Base-by-base conservation (phyloP, 164 flowering plant genomes). In the Magnolia changhungtana region DNA sequence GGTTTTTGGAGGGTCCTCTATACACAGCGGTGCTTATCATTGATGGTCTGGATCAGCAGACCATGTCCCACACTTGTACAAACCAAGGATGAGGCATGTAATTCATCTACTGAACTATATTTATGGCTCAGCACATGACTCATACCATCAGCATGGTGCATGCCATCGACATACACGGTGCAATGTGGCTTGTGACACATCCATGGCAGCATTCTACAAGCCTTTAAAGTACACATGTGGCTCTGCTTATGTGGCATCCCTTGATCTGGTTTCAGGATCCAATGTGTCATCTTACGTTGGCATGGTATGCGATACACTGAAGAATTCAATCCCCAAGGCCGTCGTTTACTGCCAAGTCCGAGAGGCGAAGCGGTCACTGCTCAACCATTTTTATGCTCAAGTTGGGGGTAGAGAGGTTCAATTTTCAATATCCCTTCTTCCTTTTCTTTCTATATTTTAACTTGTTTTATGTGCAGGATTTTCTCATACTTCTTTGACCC, bases 311-410 rank as follows among this genome's bases (percentile, higher is more conserved):
- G 98, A 95, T 29, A 88, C 94, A 23, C 78, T 95, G 76, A 90
- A 69, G 84, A 89, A 85, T 83, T 80, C 94, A 63, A 90, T 95
- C 76, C 98, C 98, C 29, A 95, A 93, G 82, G 98, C 98, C 67
- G 93, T 91, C 18, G 98, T 95, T 76, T 82, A 87, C 78, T 92
- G 98, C 80, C 98, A 95, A 86, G 98, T 95, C 20, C 87, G 91
- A 74, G 93, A 92, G 78, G 98, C 98, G 69, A 93, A 90, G 86
- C 82, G 90, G 78, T 82, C 96, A 24, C 77, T 95, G 78, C 91
- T 95, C 71, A 90, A 90, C 81, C 80, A 79, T 52, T 95, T 92
- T 78, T 95, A 95, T 79, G 76, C 89, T 74, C 93, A 90, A 83
- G 80, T 95, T 81, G 98, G 97, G 63, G 88, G 87, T 81, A 89